Evolutionary conservation across 2,329 filamentous ascomycete genomes (phyloP).

Genomic region (Penicillium sp.): DNA sequence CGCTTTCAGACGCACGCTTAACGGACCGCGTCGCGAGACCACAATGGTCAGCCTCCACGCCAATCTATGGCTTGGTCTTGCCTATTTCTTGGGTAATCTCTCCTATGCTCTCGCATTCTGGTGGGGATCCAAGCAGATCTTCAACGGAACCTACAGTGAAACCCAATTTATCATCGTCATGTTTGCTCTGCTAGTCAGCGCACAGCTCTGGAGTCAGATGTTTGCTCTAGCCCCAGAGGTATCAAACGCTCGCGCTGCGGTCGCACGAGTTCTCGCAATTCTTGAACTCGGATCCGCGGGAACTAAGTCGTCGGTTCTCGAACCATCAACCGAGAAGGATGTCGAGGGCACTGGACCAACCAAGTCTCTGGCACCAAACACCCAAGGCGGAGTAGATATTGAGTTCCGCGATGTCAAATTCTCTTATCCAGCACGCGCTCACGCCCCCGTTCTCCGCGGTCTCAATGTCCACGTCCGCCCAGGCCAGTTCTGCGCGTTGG

Average conservation of each 20-base stretch:
- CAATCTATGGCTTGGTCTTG: conserved; percentile 49
- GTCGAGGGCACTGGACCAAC: conserved; percentile 15
- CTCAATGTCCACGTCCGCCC: conserved; percentile 56
- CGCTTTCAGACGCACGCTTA: conserved; percentile 48
- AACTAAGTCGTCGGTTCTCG: conserved; percentile 30
- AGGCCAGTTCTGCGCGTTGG: conserved; percentile 50
- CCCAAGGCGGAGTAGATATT: conserved; percentile 35
- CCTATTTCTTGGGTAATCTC: conserved; percentile 57
- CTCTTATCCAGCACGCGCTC: conserved; percentile 64
- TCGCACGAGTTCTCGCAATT: conserved; percentile 56
- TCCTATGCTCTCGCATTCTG: conserved; percentile 77
- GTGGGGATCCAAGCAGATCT: conserved; percentile 74
- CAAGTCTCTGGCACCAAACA: conserved; percentile 30
- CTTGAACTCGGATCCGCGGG: conserved; percentile 35
- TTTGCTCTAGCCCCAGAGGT: conserved; percentile 75
- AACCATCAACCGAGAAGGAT: conserved; percentile 17
- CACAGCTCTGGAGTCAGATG: conserved; percentile 72
- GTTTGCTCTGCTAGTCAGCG: conserved; percentile 69
- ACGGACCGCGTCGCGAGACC: conserved; percentile 51
- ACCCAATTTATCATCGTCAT: conserved; percentile 75
- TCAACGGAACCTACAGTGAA: conserved; percentile 64
- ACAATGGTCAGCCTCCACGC: conserved; percentile 50
- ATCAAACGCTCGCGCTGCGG: conserved; percentile 64
- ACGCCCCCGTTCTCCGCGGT: conserved; percentile 58
- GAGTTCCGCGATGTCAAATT: conserved; percentile 64